Percentiles rank a stretch among this genome's conserved stretches.
phyloP scores from a whole-genome alignment of 768 basidiomycete species.

The Collybia sordida region DNA sequence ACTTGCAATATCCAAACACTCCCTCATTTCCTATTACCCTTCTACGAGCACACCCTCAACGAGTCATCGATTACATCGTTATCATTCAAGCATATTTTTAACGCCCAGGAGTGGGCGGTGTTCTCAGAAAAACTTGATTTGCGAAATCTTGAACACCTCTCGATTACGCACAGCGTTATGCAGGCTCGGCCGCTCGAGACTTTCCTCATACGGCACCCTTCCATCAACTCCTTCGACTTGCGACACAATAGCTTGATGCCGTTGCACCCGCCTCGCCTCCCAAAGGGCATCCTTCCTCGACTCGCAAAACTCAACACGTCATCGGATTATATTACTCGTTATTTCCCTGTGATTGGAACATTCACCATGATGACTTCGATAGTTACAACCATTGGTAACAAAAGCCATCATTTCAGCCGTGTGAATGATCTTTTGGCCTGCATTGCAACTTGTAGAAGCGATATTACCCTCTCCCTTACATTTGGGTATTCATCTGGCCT shows the following conservation, averaged over 20 bases:
- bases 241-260: constrained; percentile 2
- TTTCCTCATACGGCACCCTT: constrained; percentile 2
- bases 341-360: not conserved
- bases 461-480: not conserved
- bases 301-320: not conserved
- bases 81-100: constrained; percentile 1
- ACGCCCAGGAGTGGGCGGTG: constrained; percentile 1
- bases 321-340: constrained; percentile 1
- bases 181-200: not conserved
- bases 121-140: not conserved
- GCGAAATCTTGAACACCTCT: not conserved
- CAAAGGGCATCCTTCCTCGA: not conserved
- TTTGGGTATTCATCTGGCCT: not conserved
- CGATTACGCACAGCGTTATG: constrained; percentile 1
- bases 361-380: not conserved
- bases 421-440: not conserved
- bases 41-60: constrained; percentile 1
- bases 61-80: not conserved
- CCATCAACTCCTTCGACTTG: constrained; percentile 2
- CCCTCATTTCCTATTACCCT: constrained; percentile 4
- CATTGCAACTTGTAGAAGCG: not conserved
- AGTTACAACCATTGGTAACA: not conserved
- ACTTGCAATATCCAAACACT: constrained; percentile 1
- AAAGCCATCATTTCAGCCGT: not conserved
- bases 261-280: not conserved